Evolutionary conservation across 2,329 filamentous ascomycete species (phyloP).

Genomic region (Bipolaris oryzae): DNA sequence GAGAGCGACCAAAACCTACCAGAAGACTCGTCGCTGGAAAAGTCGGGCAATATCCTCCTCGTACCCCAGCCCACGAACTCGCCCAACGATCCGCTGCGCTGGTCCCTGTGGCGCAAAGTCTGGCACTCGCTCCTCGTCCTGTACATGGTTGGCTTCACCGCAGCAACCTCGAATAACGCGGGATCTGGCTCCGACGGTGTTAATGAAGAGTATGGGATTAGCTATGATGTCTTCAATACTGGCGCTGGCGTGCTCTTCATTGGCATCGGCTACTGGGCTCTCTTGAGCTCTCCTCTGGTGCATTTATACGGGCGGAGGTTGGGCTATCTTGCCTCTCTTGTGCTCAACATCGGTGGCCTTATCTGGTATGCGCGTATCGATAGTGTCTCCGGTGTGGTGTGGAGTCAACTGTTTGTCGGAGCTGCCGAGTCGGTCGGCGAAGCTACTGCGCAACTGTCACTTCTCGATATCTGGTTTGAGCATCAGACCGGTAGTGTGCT

Average conservation of each 20-base stretch:
- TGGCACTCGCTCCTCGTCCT: slow-evolving; percentile 2
- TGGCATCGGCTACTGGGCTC: slow-evolving; percentile 1
- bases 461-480: slow-evolving; percentile 2
- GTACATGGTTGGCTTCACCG: slow-evolving; percentile 1
- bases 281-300: slow-evolving; percentile 2
- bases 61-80: slow-evolving; percentile 1
- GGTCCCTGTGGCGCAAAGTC: neutral
- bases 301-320: slow-evolving; percentile 1
- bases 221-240: slow-evolving; percentile 1
- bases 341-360: neutral
- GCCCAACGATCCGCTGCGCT: slow-evolving; percentile 2
- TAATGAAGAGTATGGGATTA: slow-evolving; percentile 1
- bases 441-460: slow-evolving; percentile 2
- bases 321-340: slow-evolving; percentile 1
- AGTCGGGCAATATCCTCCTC: neutral
- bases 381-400: neutral
- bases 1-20: neutral
- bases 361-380: slow-evolving; percentile 3
- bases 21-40: neutral
- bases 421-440: slow-evolving; percentile 1
- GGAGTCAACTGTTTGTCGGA: slow-evolving; percentile 1
- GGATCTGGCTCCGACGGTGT: slow-evolving; percentile 1
- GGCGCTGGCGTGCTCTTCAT: slow-evolving; percentile 1
- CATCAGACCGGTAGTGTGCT: slow-evolving; percentile 1
- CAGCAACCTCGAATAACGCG: slow-evolving; percentile 1